Evolutionary conservation across 1,139 yeast genomes (phyloP), one percentile per base, ranked within the genome.

Genomic region (Pneumocystis oryctolagi): DNA sequence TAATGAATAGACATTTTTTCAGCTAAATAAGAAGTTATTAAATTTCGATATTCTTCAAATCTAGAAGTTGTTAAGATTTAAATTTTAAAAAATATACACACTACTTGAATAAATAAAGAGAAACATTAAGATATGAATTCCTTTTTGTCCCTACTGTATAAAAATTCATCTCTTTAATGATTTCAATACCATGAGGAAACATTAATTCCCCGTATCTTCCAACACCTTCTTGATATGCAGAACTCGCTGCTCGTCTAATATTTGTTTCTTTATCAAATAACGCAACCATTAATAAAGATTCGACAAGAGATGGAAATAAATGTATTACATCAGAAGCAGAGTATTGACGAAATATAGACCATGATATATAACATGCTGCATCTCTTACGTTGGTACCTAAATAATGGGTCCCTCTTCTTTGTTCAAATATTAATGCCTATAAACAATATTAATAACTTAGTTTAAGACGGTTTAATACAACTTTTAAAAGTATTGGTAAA

Each of bases 151-250:
- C 82, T 30, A 80, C 68, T 16, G 73, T 71, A 61, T 76, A 74
- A 65, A 75, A 80, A 62, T 82, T 84, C 62, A 89, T 78, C 0
- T 77, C 66, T 65, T 87, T 89, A 58, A 89, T 80, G 14, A 87
- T 71, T 28, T 73, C 74, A 30, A 89, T 79, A n/a, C 72, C 73
- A 6, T 69, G 65, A 62, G 67, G 69, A 18, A 64, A 70, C 5
- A 47, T 47, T 3, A 31, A 47, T 68, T 72, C 58, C 63, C 66
- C 63, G 60, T 83, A 84, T 58, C 97, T 75, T 0, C 97, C 97
- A 2, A 88, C 72, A 9, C 87, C 79, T 70, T 90, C 97, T 71
- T 90, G 97, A 3, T 89, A 70, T 0, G 95, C 94, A 0, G 97
- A 96, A 14, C 89, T 78, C 0, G 90, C 85, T 39, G 97, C 92